Conservation (phyloP, 2,329 filamentous ascomycete species). For the Madurella fahalii region DNA sequence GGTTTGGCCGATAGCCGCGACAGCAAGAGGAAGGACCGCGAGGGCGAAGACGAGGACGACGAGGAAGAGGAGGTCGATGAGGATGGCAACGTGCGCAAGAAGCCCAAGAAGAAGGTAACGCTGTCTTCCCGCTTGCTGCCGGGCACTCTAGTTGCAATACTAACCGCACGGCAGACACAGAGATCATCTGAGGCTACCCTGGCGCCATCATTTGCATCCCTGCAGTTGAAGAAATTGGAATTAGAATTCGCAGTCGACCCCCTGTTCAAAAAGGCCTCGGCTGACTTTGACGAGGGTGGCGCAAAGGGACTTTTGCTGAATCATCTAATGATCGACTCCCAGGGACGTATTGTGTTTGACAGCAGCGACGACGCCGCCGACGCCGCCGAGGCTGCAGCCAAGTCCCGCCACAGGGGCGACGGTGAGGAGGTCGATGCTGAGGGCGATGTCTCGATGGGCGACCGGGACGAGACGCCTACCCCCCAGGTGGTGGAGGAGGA, state of each 20-base stretch:
- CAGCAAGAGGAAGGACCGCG: constrained; percentile 66
- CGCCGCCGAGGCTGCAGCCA: constrained; percentile 38
- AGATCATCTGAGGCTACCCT: constrained; percentile 90
- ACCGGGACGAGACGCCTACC: constrained; percentile 12
- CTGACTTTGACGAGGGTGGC: constrained; percentile 96
- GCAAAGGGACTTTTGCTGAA: constrained; percentile 94
- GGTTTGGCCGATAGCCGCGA: constrained; percentile 84
- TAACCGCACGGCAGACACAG: constrained; percentile 31
- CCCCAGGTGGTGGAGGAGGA: constrained; percentile 41
- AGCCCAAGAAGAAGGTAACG: constrained; percentile 68
- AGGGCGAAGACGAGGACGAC: constrained; percentile 60
- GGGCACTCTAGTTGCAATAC: background rate
- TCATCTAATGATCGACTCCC: constrained; percentile 89
- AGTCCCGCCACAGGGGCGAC: constrained; percentile 34
- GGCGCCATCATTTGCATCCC: constrained; percentile 77
- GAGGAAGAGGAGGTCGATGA: constrained; percentile 55
- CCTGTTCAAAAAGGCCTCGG: constrained; percentile 97
- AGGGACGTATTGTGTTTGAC: constrained; percentile 94
- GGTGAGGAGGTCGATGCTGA: constrained; percentile 37
- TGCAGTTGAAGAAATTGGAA: constrained; percentile 96
- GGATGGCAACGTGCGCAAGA: constrained; percentile 50
- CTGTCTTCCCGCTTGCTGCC: background rate
- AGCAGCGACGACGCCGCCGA: constrained; percentile 82
- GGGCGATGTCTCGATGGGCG: constrained; percentile 16
- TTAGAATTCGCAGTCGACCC: constrained; percentile 95